phyloP scores from a whole-genome alignment of 148 eudicot species.

The Rhododendron mucronatum region DNA sequence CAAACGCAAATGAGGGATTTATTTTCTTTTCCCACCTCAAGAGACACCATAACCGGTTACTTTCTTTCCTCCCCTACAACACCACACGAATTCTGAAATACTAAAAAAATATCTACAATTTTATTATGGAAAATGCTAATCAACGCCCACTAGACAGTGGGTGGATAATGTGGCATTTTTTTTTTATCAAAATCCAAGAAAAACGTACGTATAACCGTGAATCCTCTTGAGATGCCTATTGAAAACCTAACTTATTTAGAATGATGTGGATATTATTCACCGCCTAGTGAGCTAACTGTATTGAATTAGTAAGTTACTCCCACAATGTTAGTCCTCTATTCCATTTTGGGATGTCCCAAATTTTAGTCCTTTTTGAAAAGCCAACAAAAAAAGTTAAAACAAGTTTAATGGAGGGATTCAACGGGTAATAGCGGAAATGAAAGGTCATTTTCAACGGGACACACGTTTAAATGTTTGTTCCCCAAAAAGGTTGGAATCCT shows the following conservation, averaged over 20 bases:
- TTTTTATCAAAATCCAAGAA: not conserved
- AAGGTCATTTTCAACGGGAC: not conserved
- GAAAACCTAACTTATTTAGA: not conserved
- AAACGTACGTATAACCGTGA: not conserved
- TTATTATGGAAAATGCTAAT: not conserved
- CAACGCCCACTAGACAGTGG: not conserved
- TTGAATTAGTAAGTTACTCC: not conserved
- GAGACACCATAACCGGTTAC: not conserved
- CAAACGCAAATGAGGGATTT: not conserved
- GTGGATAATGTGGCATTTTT: not conserved
- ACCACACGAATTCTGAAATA: not conserved
- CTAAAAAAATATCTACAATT: not conserved
- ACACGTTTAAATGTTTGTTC: not conserved
- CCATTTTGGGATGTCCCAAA: not conserved
- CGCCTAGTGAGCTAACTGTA: not conserved
- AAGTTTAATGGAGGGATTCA: too few species aligned
- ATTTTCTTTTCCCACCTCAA: not conserved
- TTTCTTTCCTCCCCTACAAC: not conserved
- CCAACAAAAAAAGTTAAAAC: too few species aligned
- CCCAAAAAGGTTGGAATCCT: not conserved
- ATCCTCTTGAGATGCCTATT: not conserved
- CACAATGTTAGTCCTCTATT: not conserved
- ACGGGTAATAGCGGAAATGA: too few species aligned
- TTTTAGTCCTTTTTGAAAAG: not conserved
- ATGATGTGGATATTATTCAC: not conserved